Base-by-base conservation (phyloP, 345 rosid species). In the Aurinia saxatilis region DNA sequence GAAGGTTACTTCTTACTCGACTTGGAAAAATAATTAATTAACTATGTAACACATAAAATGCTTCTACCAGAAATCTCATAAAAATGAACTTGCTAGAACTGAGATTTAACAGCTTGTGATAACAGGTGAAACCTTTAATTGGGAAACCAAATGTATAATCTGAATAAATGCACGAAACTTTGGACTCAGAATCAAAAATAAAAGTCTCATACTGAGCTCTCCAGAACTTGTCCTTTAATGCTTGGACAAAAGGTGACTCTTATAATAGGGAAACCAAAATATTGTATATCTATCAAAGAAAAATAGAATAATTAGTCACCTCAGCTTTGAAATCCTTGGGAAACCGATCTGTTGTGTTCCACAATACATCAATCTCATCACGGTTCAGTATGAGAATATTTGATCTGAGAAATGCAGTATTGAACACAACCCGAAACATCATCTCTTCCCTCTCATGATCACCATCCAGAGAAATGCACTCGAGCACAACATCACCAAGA, bases 401-500 rank as follows among this genome's bases (percentile, higher is more conserved):
- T 65, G 96, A 81, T 61, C 79, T 77, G 65, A 85, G 80, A 67
- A 81, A 88, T 50, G 91, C 80, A 12, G 92, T 88, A 61, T 88
- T 81, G 66, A 88, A 88, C 82, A 83, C 83, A 78, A 78, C 82
- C 63, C 90, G 77, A 42, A 88, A 88, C 81, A 88, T 70, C 85
- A 85, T 82, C 67, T 74, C 70, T 72, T 88, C 92, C 62, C 71
- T 73, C 73, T 83, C 84, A 48, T 70, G 78, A 50, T 78, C 86
- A 76, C 73, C 63, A 45, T 83, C 83, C 70, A 85, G 44, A 35
- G 70, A 77, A 67, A 81, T 73, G 75, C 91, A 85, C 77, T 85
- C 96, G 33, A 88, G 77, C 73, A 88, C 90, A 15, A 83, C 83
- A 81, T 88, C 96, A 73, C 90, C 92, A 50, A 81, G 80, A 67